Evolutionary conservation across 1,284 basidiomycete species (phyloP).

Genomic region (Ustilago nuda): DNA sequence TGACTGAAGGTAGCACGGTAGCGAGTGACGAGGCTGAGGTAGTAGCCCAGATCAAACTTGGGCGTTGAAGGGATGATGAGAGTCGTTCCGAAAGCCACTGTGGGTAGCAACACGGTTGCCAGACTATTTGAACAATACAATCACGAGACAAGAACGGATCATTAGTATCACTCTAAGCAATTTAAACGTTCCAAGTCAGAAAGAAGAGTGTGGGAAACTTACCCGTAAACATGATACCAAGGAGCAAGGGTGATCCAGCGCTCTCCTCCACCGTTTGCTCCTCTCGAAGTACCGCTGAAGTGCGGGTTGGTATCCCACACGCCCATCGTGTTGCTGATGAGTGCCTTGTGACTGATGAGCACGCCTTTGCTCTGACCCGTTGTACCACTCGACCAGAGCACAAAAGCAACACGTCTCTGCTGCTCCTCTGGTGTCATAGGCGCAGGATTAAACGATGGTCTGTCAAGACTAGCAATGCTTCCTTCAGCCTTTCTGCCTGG

Average conservation of each 20-base stretch:
- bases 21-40: slow-evolving; percentile 66
- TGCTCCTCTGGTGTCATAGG: slow-evolving; percentile 49
- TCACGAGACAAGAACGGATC: neutral
- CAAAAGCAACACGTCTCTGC: slow-evolving; percentile 54
- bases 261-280: slow-evolving; percentile 50
- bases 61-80: slow-evolving; percentile 62
- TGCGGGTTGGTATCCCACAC: slow-evolving; percentile 59
- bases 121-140: slow-evolving; percentile 20
- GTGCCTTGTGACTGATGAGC: slow-evolving; percentile 66
- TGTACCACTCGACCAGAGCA: slow-evolving; percentile 69
- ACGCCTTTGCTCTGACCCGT: slow-evolving; percentile 70
- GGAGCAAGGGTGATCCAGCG: slow-evolving; percentile 69
- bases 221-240: slow-evolving; percentile 67
- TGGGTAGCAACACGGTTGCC: slow-evolving; percentile 64
- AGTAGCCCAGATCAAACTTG: slow-evolving; percentile 68
- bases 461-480: slow-evolving; percentile 36
- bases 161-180: neutral
- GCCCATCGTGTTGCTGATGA: slow-evolving; percentile 62
- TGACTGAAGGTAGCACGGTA: slow-evolving; percentile 69
- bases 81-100: slow-evolving; percentile 67
- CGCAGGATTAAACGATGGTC: slow-evolving; percentile 29
- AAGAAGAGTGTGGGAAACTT: neutral
- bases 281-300: slow-evolving; percentile 34
- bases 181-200: neutral
- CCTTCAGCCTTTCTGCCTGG: slow-evolving; percentile 47